These are phyloP conservation scores for Sherardia arvensis DNA, from an alignment of 257 asterid genomes.

Conservation along the genomic window DNA sequence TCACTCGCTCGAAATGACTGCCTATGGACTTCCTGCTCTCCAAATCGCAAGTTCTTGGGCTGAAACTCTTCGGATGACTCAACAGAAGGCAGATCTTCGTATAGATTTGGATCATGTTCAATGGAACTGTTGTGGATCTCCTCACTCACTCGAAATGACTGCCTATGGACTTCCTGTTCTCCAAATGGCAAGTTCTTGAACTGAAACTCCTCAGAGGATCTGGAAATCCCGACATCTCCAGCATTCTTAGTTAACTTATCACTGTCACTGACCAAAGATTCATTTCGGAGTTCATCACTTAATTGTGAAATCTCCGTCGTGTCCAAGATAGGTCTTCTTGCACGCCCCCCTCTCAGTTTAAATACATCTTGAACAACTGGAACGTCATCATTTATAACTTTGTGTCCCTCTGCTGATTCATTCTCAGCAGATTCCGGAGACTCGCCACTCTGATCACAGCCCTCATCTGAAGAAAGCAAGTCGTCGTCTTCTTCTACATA, in stretches of 20 bases:
- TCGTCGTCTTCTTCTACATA: constrained; percentile 15
- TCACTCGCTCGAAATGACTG: neutral
- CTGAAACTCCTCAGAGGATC: constrained; percentile 4
- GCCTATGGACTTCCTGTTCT: neutral
- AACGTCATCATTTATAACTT: constrained; percentile 1
- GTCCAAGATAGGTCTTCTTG: neutral
- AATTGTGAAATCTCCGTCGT: neutral
- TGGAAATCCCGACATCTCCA: constrained; percentile 13
- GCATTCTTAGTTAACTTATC: neutral
- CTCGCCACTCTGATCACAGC: constrained; percentile 11
- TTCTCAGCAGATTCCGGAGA: constrained; percentile 13
- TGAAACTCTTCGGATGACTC: neutral
- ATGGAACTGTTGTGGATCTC: constrained; percentile 10
- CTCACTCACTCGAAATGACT: neutral
- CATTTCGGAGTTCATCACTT: constrained; percentile 1
- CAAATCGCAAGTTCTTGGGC: neutral
- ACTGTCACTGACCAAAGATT: constrained; percentile 12
- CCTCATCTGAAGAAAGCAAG: constrained; percentile 20
- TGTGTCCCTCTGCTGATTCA: constrained; percentile 5
- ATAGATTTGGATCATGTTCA: constrained; percentile 5
- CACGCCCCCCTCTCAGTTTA: neutral
- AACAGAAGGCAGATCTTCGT: constrained; percentile 10
- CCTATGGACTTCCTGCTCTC: neutral
- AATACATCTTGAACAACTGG: constrained; percentile 12
- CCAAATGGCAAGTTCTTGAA: neutral